Evolutionary conservation across 495 filamentous ascomycete genomes (phyloP).

Genomic region (Lasiosphaeriaceae sp.): DNA sequence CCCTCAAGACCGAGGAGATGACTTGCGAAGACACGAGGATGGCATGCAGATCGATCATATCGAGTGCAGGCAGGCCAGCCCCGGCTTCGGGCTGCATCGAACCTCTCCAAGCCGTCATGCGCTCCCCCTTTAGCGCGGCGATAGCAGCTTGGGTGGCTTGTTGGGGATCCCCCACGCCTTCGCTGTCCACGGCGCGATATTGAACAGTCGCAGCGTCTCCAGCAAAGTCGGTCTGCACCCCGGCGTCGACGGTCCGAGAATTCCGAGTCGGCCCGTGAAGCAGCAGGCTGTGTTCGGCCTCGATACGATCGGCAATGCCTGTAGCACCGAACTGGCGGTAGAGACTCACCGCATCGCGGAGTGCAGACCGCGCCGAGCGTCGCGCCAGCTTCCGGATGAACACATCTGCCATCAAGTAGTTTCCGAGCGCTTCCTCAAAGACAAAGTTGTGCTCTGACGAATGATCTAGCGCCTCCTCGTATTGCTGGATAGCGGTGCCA

Average conservation of each 20-base stretch:
- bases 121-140: slow-evolving; percentile 53
- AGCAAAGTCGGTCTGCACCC: slow-evolving; percentile 69
- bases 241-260: slow-evolving; percentile 60
- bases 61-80: slow-evolving; percentile 53
- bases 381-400: slow-evolving; percentile 67
- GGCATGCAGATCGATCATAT: slow-evolving; percentile 83
- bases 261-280: slow-evolving; percentile 61
- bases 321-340: slow-evolving; percentile 71
- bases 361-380: slow-evolving; percentile 65
- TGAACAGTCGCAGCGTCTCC: slow-evolving; percentile 58
- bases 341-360: slow-evolving; percentile 68
- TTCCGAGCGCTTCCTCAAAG: slow-evolving; percentile 75
- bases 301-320: slow-evolving; percentile 68
- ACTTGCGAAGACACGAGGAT: slow-evolving; percentile 87
- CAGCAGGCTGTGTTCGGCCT: slow-evolving; percentile 67
- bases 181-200: slow-evolving; percentile 45
- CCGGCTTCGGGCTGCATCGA: slow-evolving; percentile 44
- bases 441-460: slow-evolving; percentile 70
- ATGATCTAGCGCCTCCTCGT: slow-evolving; percentile 78
- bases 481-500: slow-evolving; percentile 57
- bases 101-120: slow-evolving; percentile 62
- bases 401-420: slow-evolving; percentile 74
- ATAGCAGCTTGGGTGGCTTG: slow-evolving; percentile 42
- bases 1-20: slow-evolving; percentile 81
- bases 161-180: slow-evolving; percentile 57